Base-by-base conservation (phyloP, 345 rosid genomes). In the Ailanthus altissimus region DNA sequence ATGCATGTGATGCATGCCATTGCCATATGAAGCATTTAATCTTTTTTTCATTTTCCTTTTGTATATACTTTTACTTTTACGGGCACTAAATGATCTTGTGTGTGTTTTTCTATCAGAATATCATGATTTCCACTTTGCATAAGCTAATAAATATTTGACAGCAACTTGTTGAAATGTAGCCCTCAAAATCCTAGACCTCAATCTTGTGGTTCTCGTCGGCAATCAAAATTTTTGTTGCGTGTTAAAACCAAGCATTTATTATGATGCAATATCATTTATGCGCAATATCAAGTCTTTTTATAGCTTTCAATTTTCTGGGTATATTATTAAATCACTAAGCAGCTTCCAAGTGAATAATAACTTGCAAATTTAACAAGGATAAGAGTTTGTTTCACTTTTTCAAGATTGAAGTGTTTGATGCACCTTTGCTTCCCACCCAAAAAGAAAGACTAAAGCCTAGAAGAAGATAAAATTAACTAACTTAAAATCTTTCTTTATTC, bases 1-100 rank as follows among this genome's bases (percentile, higher is more conserved):
- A 43, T 47, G 47, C 82, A 81, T 78, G 82, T 78, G 80, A 66
- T 64, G 10, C 75, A 66, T 57, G 10, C 72, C 66, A 70, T 23
- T 3, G 38, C 38, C 3, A 1, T 32, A 32, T 32, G 38, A 64
- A 43, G 23, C 64, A 18, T 74, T 36, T 47, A 38, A 26, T 63
- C 70, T n/a, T 21, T 74, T 42, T 49, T 46, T 45, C 60, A 38
- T 42, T 57, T 79, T 63, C 61, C 43, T 51, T 16, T 18, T 65
- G 53, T 3, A 32, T 32, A 32, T 65, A 26, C 67, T 49, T 73
- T 73, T 38, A 8, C 46, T 8, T 38, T 32, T 4, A 9, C 21
- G 25, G 73, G 20, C 70, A 61, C 45, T 45, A 74, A 46, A 73
- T 62, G 18, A 62, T 77, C 67, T 63, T 54, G 16, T 26, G 16